Evolutionary conservation across 768 basidiomycete species (phyloP).

Genomic region (Pisolithus tinctorius): DNA sequence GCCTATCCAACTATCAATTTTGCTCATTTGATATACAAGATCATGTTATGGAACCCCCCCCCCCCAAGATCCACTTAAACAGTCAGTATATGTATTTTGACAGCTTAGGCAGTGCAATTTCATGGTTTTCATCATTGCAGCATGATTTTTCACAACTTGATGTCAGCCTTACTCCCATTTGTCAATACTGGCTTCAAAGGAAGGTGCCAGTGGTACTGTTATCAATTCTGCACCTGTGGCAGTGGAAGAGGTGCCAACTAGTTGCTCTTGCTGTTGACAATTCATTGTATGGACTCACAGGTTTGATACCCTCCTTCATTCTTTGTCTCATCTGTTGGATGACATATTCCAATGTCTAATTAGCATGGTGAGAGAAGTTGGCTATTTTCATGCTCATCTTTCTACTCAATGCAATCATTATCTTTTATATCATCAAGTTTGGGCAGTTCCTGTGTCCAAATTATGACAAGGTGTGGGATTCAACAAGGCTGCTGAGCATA

Average conservation of each 20-base stretch:
- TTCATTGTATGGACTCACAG: slow-evolving; percentile 75
- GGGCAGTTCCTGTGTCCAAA: slow-evolving; percentile 81
- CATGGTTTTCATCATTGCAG: too few species aligned
- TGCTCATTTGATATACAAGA: too few species aligned
- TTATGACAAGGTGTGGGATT: slow-evolving; percentile 78
- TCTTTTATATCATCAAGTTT: slow-evolving; percentile 89
- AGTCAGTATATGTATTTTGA: too few species aligned
- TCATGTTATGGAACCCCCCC: too few species aligned
- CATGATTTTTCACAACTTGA: too few species aligned
- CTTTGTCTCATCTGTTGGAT: slow-evolving; percentile 70
- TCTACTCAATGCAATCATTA: slow-evolving; percentile 63
- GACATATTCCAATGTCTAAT: slow-evolving; percentile 87
- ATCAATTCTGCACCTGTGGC: slow-evolving; percentile 63
- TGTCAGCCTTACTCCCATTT: too few species aligned
- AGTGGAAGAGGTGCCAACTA: slow-evolving; percentile 81
- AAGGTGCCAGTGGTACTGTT: slow-evolving; percentile 44
- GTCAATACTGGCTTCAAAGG: slow-evolving; percentile 33
- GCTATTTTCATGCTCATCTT: slow-evolving; percentile 84
- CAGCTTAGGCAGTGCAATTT: too few species aligned
- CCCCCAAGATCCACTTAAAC: too few species aligned
- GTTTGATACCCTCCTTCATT: slow-evolving; percentile 69
- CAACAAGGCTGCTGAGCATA: slow-evolving; percentile 67
- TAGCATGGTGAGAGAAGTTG: slow-evolving; percentile 93
- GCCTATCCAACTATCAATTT: too few species aligned
- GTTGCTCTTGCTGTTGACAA: slow-evolving; percentile 70